phyloP scores from a whole-genome alignment of 169 alveolate species.

The Eimeria brunetti region DNA sequence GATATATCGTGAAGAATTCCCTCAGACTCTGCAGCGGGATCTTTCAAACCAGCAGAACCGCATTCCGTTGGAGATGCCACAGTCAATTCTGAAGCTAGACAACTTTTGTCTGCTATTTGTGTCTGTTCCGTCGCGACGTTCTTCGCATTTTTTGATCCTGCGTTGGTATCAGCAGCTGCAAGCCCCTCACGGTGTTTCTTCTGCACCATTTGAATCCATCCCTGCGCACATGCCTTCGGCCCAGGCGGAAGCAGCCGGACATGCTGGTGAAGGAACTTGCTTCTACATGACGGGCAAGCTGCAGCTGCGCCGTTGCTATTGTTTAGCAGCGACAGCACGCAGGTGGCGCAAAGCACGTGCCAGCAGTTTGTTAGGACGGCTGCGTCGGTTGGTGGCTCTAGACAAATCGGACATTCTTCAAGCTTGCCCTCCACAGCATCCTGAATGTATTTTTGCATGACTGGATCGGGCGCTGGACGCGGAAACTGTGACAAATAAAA shows the following conservation, averaged over 20 bases:
- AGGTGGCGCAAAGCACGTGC: constrained; percentile 85
- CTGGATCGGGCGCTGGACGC: background rate
- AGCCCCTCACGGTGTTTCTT: constrained; percentile 37
- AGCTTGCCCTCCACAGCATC: constrained; percentile 81
- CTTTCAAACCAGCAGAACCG: background rate
- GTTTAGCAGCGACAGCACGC: constrained; percentile 77
- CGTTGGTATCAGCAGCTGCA: constrained; percentile 15
- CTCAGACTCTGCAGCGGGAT: background rate
- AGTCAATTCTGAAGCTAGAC: background rate
- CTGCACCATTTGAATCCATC: constrained; percentile 34
- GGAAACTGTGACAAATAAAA: background rate
- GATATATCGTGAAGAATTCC: background rate
- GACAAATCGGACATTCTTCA: constrained; percentile 86
- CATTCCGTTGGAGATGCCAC: background rate
- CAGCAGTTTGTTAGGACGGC: constrained; percentile 85
- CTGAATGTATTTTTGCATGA: constrained; percentile 38
- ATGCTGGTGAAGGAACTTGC: constrained; percentile 78
- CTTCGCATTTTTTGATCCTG: background rate
- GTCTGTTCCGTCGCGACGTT: background rate
- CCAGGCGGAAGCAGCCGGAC: constrained; percentile 80
- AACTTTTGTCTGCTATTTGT: background rate
- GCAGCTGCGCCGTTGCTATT: constrained; percentile 54
- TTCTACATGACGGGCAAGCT: constrained; percentile 86
- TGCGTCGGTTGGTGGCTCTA: constrained; percentile 85
- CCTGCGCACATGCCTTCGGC: constrained; percentile 18